Evolutionary conservation across 2,329 filamentous ascomycete genomes (phyloP), one percentile per base, ranked within the genome.

Genomic region (Fusarium sambucinum): DNA sequence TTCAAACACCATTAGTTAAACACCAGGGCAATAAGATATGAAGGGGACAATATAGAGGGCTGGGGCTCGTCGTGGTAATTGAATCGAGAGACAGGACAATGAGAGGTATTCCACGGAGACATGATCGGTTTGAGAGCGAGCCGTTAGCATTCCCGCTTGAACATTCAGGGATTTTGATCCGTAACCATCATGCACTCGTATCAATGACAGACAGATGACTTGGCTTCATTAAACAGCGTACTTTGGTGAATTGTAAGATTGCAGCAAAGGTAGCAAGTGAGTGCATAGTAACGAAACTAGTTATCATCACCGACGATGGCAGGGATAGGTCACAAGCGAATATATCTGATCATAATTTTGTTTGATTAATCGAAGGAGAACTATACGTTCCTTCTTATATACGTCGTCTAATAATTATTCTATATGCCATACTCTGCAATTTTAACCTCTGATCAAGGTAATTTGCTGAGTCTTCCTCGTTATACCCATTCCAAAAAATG

Each of bases 401-500:
- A 71, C 59, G 55, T 57, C 44, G 48, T 59, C 50, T 68, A 58
- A 58, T 54, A 55, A 69, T 60, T 69, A 62, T 50, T 68, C 57
- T 72, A 73, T 69, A 58, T 70, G 67, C 56, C 63, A 57, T 55
- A 62, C 59, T 60, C 52, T 47, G 41, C 45, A 50, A 58, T 52
- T 52, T 46, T 58, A 48, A 41, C 60, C 59, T 55, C 29, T 50
- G 37, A 37, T 51, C 23, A 33, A 53, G 46, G 59, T 47, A 54
- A 13, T 37, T 45, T 57, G 37, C 48, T 56, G 59, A 73, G 58
- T 60, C 53, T 69, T 63, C 69, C 56, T 71, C 69, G 52, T 68
- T 54, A 72, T 66, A 63, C 67, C 68, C 56, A 56, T 72, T 70
- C 42, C 61, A 63, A 71, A 59, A 59, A 59, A 69, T 25, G 41